Base-by-base conservation (phyloP, 306 rosid species). In the Datisca glomerata region DNA sequence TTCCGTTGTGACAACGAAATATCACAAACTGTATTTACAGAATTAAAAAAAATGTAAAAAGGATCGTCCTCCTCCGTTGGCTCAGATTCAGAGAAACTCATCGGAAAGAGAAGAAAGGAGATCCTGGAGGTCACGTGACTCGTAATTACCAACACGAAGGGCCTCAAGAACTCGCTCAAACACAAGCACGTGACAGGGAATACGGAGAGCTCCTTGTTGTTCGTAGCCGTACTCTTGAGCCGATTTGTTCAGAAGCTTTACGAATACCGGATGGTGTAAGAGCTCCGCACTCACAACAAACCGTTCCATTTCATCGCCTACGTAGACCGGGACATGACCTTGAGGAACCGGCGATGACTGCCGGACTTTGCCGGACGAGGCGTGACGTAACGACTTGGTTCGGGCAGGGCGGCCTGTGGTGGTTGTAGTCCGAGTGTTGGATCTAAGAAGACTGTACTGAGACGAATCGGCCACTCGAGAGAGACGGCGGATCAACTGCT, bases 401-500 rank as follows among this genome's bases (percentile, higher is more conserved):
- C 49, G 56, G 45, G 1, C 53, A 47, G 1, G 67, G 47, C 3
- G 47, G 51, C n/a, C 34, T 27, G 41, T 1, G 9, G 54, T 0
- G 2, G 60, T 1, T 6, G 54, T 0, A 1, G 60, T 3, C 0
- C 28, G 25, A 0, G 76, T 13, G 33, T 55, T 78, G 4, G 87
- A 42, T 8, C 77, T 73, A 23, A 80, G 94, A 17, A 79, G 78
- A 11, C 80, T 51, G 74, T 87, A 87, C 53, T 74, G 76, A 0
- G 94, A 83, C 0, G 94, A 83, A 73, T 87, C 93, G 36, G 96
- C 94, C 18, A 87, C 94, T n/a, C 82, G 69, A 1, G 96, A 83
- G 43, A 87, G 65, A 0, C 85, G 63, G 54, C 95, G 80, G 49
- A 89, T 80, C 42, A 89, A 52, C 23, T 83, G 85, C 73, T 72